Percentiles rank a stretch among this genome's conserved stretches.
Evolutionary conservation across 1,284 basidiomycete species (phyloP).

Genomic region (Sphagnurus paluster): DNA sequence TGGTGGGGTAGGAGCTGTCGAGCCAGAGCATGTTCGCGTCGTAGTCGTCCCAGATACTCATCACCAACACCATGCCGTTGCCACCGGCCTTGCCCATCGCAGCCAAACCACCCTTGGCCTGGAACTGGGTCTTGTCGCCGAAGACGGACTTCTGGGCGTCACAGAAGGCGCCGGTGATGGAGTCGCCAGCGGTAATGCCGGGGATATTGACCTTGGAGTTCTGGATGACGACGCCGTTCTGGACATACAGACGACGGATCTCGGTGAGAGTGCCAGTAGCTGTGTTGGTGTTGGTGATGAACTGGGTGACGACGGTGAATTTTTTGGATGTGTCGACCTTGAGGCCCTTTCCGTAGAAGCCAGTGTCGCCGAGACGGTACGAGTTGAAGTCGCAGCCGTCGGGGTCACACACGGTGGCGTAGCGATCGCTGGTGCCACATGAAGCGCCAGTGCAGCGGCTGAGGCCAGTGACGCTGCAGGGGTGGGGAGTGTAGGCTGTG

Average conservation of each 20-base stretch:
- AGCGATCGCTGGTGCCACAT: constrained; percentile 19
- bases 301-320: constrained; percentile 57
- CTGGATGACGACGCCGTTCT: constrained; percentile 49
- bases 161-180: constrained; percentile 41
- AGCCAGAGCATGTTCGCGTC: constrained; percentile 62
- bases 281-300: constrained; percentile 40
- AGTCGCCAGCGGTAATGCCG: constrained; percentile 36
- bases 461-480: constrained; percentile 37
- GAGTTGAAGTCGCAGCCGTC: constrained; percentile 58
- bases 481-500: constrained; percentile 51
- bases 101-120: constrained; percentile 40
- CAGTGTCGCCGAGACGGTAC: too few relatives aligned
- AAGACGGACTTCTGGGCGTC: constrained; percentile 38
- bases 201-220: constrained; percentile 46
- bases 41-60: constrained; percentile 55
- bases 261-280: constrained; percentile 42
- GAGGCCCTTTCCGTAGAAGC: constrained; percentile 40
- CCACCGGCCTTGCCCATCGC: constrained; percentile 44
- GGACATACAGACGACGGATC: constrained; percentile 56
- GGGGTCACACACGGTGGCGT: constrained; percentile 20
- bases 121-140: constrained; percentile 44
- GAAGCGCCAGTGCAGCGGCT: constrained; percentile 17
- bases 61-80: constrained; percentile 51
- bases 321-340: constrained; percentile 17
- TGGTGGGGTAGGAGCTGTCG: constrained; percentile 53